A percentile compares a stretch with the other conserved stretches of the same genome.
Conservation (phyloP, 2,329 filamentous ascomycete genomes). For the Sporothrix phasma region DNA sequence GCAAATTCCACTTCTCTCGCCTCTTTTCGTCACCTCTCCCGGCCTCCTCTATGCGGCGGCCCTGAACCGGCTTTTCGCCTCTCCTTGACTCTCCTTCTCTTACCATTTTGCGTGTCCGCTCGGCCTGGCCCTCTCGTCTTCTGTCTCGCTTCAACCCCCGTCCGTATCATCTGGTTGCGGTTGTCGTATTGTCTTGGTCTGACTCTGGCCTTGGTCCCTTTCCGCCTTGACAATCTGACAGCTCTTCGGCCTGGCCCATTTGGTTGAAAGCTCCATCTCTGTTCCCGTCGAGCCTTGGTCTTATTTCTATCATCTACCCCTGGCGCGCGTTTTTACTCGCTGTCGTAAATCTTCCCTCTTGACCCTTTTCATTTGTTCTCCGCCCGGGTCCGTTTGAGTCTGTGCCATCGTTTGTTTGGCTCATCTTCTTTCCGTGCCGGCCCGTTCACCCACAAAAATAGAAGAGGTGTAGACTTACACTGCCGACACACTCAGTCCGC, state of each 20-base stretch:
- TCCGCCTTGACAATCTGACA: not conserved
- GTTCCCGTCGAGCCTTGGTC: not conserved
- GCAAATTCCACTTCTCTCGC: not conserved
- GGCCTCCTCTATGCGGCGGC: not conserved
- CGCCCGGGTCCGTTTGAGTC: constrained; percentile 13
- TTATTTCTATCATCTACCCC: not conserved
- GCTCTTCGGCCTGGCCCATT: not conserved
- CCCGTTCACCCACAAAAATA: constrained; percentile 5
- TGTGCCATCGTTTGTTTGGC: constrained; percentile 14
- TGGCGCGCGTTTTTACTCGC: not conserved
- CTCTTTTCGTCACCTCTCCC: not conserved
- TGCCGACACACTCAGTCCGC: not conserved
- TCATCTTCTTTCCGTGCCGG: constrained; percentile 14
- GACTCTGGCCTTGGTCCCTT: not conserved
- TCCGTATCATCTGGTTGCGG: not conserved
- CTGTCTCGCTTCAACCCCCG: not conserved
- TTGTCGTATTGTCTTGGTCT: not conserved
- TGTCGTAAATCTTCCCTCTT: not conserved
- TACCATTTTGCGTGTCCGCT: not conserved
- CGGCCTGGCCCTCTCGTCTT: not conserved
- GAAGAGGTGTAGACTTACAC: not conserved
- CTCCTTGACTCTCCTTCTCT: not conserved
- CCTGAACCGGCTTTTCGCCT: not conserved
- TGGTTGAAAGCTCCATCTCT: not conserved
- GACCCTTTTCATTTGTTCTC: not conserved